Percentiles rank a stretch among this genome's conserved stretches.
Conservation (phyloP, 2,329 filamentous ascomycete genomes). For the Cladosporium cucumerinum region DNA sequence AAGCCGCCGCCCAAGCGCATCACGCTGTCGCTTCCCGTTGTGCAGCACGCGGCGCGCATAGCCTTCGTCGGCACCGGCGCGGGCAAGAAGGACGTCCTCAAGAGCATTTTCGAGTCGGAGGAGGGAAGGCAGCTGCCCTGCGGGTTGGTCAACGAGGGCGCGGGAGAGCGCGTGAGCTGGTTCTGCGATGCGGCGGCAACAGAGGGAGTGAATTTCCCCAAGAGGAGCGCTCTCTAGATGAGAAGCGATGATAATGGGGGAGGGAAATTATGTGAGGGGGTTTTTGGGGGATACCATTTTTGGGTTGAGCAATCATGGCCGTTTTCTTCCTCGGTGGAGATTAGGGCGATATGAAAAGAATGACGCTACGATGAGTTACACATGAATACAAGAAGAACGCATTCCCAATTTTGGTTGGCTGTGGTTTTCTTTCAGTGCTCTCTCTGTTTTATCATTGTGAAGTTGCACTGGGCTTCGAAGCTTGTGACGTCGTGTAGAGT, state of each 20-base stretch:
- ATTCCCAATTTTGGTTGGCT: not conserved
- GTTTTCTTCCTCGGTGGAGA: not conserved
- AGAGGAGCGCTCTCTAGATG: slow-evolving; percentile 53
- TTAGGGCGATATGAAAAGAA: not conserved
- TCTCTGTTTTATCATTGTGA: too few species aligned
- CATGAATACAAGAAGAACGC: not conserved
- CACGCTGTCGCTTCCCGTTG: slow-evolving; percentile 86
- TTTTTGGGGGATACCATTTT: not conserved
- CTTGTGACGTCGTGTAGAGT: not conserved
- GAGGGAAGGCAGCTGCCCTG: slow-evolving; percentile 74
- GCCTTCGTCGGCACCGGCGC: slow-evolving; percentile 88
- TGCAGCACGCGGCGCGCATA: slow-evolving; percentile 79
- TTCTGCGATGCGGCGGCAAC: slow-evolving; percentile 86
- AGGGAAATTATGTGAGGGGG: not conserved
- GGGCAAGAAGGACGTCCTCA: slow-evolving; percentile 88
- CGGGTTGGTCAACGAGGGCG: slow-evolving; percentile 78
- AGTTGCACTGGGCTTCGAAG: too few species aligned
- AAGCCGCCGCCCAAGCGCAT: slow-evolving; percentile 91
- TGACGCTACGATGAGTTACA: slow-evolving; percentile 12
- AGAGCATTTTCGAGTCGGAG: slow-evolving; percentile 80
- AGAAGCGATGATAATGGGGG: not conserved
- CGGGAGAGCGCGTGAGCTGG: slow-evolving; percentile 87
- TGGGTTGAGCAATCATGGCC: not conserved
- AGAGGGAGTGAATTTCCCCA: slow-evolving; percentile 74
- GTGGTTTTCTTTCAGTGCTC: not conserved